Evolutionary conservation across 495 filamentous ascomycete species (phyloP), one percentile per base, ranked within the genome.

Genomic region (Penicillium odoratum): DNA sequence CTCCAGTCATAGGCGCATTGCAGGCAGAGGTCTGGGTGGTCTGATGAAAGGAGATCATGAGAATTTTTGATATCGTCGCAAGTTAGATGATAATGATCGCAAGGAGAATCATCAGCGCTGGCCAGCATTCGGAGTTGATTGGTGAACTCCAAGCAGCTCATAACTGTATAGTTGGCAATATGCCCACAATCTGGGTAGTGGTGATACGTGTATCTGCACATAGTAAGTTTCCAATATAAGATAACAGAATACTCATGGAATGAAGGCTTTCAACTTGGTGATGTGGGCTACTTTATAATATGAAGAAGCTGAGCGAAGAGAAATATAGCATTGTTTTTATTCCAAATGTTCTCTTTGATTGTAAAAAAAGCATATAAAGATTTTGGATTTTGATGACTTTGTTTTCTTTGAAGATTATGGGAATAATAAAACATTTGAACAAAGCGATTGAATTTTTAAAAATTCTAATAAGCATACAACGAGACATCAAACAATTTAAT

Each of bases 141-240:
- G 25, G 62, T 65, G 16, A 65, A 59, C 4, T 60, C 61, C 8
- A 55, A 28, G 48, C 71, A 74, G 54, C 59, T 61, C 28, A 58
- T 60, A 2, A 74, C 48, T 15, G 47, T 69, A 48, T 59, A 71
- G 40, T 57, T 60, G 50, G 62, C 57, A 43, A 74, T 69, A 34
- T 74, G 71, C 9, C 69, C 68, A 58, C 69, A 74, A 25, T 7
- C 33, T 21, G 58, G 48, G 34, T 67, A 69, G 51, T 71, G 68
- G 40, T 72, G 65, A 31, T 69, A 69, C 7, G 49, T 67, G 50
- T 68, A 57, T 0, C 56, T 29, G 45, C 70, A 73, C 70, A 75
- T 74, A 1, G 46, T n/a, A 28, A 30, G 13, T 16, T 48, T 48
- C 21, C 21, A 21, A 21, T 21, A 21, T 21, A 2, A 21, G 3